Evolutionary conservation across 495 filamentous ascomycete species (phyloP), one percentile per base, ranked within the genome.

Genomic region (Evernia prunastri): DNA sequence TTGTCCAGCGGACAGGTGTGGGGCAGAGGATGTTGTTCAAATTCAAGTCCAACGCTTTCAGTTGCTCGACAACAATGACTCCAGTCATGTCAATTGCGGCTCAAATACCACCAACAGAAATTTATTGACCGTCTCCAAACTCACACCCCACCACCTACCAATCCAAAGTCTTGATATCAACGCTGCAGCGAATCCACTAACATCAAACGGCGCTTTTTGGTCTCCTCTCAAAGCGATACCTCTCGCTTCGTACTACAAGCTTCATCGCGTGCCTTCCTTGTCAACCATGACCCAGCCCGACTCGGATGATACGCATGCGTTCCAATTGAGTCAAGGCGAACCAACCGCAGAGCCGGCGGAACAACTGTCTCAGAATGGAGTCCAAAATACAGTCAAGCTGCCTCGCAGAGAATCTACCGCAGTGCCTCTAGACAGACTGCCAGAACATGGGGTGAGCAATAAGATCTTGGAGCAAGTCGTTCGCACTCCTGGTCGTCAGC

Each of bases 381-480:
- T 70, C 54, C 81, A 82, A 31, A 53, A 66, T 8, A 35, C 64
- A 31, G 58, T 69, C 23, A 56, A 71, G 40, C 36, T 71, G 42
- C 69, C 69, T 27, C 39, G 62, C 33, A 64, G 62, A n/a, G 62
- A 64, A 40, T 60, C 51, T 4, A 62, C 59, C 11, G 39, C 49
- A 20, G 67, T 65, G 27, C 67, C 64, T 36, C 61, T 56, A 36
- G 60, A 66, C n/a, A 58, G 51, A 40, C 36, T 63, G 45, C 53
- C 68, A 17, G 59, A 57, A 4, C 67, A 67, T 42, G 64, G 67
- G 49, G 31, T 71, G 51, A 81, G 82, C 69, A 87, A 87, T 71
- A 87, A 86, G 71, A 75, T 85, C 61, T 76, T 89, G 15, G 86
- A 90, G 45, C 75, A 84, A 70, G 80, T 86, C 56, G 77, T 84